Percentiles rank a stretch among this genome's conserved stretches.
phyloP scores from a whole-genome alignment of 176 grass and related monocot genomes.

The Pharus latifolius region DNA sequence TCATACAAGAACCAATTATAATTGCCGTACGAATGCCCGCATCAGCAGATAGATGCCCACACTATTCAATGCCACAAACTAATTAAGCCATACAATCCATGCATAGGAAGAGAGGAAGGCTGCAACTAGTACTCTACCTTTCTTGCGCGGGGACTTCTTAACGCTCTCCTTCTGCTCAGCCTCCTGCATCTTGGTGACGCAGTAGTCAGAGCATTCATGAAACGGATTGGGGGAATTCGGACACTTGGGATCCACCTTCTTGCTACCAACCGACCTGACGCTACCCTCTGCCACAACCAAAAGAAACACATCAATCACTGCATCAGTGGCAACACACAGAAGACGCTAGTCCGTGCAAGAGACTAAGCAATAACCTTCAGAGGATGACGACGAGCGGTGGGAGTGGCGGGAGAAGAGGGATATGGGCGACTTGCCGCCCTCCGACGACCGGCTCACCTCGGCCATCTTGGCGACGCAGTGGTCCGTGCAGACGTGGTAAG shows the following conservation, averaged over 20 bases:
- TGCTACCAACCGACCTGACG: slow-evolving; percentile 11
- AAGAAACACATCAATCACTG: not conserved
- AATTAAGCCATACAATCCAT: not conserved
- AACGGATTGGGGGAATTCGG: slow-evolving; percentile 54
- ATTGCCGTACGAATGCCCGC: not conserved
- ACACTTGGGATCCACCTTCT: slow-evolving; percentile 50
- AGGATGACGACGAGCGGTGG: slow-evolving; percentile 39
- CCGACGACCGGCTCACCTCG: slow-evolving; percentile 16
- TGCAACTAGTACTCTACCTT: slow-evolving; percentile 5
- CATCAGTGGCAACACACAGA: not conserved
- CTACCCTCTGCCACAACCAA: slow-evolving; percentile 22
- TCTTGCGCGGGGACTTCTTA: slow-evolving; percentile 3
- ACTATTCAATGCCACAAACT: not conserved
- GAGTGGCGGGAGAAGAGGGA: slow-evolving; percentile 51
- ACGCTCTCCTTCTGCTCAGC: slow-evolving; percentile 1
- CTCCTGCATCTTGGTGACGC: slow-evolving; percentile 33
- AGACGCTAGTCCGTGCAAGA: not conserved
- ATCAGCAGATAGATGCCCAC: not conserved
- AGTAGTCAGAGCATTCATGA: slow-evolving; percentile 62
- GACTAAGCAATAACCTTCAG: slow-evolving; percentile 25
- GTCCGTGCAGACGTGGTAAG: slow-evolving; percentile 68
- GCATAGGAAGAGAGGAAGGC: not conserved
- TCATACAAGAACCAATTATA: not conserved
- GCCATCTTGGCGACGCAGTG: slow-evolving; percentile 48
- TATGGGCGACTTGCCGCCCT: slow-evolving; percentile 31